Conservation (phyloP, 345 rosid species). For the Brassica rapa region DNA sequence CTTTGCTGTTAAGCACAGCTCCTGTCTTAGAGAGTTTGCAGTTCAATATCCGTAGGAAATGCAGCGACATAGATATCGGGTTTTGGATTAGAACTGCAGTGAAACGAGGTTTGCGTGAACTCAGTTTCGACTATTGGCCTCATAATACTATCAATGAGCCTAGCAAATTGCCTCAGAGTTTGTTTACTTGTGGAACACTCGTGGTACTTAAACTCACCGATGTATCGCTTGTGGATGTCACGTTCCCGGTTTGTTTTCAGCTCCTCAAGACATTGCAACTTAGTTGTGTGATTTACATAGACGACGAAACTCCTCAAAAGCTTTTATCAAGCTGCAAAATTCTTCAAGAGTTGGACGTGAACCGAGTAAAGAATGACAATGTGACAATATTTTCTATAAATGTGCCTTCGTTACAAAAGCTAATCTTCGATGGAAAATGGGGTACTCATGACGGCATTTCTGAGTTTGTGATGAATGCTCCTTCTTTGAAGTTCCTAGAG, state of each 20-base stretch:
- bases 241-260: neutral
- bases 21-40: conserved; percentile 24
- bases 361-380: neutral
- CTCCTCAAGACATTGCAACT: conserved; percentile 20
- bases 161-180: conserved; percentile 20
- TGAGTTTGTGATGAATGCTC: conserved; percentile 5
- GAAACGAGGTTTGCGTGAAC: conserved; percentile 21
- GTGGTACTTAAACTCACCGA: neutral
- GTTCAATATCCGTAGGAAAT: neutral
- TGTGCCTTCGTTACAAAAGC: conserved; percentile 6
- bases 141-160: neutral
- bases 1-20: neutral
- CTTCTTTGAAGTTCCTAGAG: conserved; percentile 15
- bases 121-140: neutral
- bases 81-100: conserved; percentile 10
- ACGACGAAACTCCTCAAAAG: conserved; percentile 10
- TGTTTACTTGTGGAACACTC: conserved; percentile 21
- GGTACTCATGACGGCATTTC: neutral
- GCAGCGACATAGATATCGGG: conserved; percentile 5
- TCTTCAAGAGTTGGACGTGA: conserved; percentile 8
- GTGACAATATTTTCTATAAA: neutral
- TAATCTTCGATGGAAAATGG: neutral
- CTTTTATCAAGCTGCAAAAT: conserved; percentile 9
- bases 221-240: conserved; percentile 14
- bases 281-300: neutral